A percentile compares a stretch with the other conserved stretches of the same genome.
Evolutionary conservation across 2,329 filamentous ascomycete genomes (phyloP).

Genomic region (Beauveria bassiana): DNA sequence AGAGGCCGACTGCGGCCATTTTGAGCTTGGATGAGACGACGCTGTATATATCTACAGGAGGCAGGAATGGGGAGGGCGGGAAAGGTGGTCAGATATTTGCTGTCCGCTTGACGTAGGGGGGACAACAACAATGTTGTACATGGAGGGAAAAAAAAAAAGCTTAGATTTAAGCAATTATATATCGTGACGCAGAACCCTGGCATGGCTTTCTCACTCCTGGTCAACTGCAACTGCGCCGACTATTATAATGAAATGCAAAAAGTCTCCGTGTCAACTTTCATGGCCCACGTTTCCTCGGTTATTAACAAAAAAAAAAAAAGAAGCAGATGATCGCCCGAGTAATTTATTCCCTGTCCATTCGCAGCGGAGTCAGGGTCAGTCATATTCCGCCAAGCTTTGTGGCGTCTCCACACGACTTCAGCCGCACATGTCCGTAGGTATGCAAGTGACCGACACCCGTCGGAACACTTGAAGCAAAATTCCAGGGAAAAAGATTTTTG

Average conservation of each 20-base stretch:
- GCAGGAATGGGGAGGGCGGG: neutral
- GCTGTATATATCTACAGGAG: conserved; percentile 13
- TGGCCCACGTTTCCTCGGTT: neutral
- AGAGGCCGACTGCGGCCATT: conserved; percentile 11
- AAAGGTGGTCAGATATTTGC: conserved; percentile 9
- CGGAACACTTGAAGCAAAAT: neutral
- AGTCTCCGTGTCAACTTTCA: neutral
- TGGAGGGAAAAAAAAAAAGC: neutral
- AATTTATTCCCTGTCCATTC: neutral
- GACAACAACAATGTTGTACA: neutral
- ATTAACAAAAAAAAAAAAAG: neutral
- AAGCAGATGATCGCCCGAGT: neutral
- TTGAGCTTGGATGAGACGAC: conserved; percentile 15
- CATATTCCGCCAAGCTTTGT: neutral
- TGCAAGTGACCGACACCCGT: neutral
- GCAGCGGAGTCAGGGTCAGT: too few species aligned
- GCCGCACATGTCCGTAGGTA: neutral
- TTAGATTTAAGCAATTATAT: neutral
- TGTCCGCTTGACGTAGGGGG: neutral
- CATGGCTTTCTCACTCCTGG: neutral
- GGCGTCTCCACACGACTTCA: neutral
- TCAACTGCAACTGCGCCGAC: neutral
- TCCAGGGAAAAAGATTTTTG: too few species aligned
- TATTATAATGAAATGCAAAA: too few species aligned
- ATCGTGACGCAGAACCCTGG: neutral